Percentiles rank a stretch among this genome's conserved stretches.
phyloP scores from a whole-genome alignment of 2,329 filamentous ascomycete species.

The Sclerotinia spermophila region DNA sequence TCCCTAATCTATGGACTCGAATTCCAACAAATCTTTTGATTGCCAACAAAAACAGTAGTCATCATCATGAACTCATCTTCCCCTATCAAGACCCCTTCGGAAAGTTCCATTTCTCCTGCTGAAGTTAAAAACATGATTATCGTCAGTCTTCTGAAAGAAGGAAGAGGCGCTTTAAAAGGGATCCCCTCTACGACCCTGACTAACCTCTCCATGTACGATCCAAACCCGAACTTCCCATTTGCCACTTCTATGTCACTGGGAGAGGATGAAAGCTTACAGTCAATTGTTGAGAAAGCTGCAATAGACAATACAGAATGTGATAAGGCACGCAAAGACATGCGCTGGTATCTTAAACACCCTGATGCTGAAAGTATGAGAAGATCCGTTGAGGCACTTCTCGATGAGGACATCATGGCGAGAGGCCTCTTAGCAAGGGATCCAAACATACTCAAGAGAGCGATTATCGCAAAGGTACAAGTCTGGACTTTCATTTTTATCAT shows the following conservation, averaged over 20 bases:
- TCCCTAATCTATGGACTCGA: background rate
- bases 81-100: background rate
- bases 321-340: background rate
- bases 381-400: background rate
- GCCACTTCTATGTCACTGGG: background rate
- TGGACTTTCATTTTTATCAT: background rate
- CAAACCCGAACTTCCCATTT: background rate
- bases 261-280: background rate
- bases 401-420: background rate
- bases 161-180: background rate
- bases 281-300: background rate
- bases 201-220: background rate
- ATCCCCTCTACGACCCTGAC: background rate
- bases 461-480: background rate
- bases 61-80: background rate
- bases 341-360: background rate
- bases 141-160: background rate
- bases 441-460: background rate
- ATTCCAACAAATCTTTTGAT: background rate
- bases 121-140: constrained; percentile 1
- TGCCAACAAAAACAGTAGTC: background rate
- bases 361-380: background rate
- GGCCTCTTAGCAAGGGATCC: background rate
- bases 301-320: background rate
- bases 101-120: background rate